Base-by-base conservation (phyloP, 2,329 filamentous ascomycete genomes). In the Incumbomyces lentus region DNA sequence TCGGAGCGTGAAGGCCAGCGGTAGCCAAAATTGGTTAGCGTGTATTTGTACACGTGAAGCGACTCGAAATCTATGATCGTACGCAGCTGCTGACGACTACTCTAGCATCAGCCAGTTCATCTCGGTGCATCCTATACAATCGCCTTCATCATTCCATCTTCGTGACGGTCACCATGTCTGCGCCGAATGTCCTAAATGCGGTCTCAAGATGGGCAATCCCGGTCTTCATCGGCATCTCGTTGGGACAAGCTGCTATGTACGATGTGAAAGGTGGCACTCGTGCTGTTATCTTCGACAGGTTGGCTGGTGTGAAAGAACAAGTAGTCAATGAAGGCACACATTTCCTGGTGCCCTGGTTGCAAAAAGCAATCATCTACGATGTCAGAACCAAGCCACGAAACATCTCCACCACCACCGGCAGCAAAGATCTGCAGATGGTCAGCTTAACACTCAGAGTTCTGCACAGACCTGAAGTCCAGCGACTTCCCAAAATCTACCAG, bases 341-440 rank as follows among this genome's bases (percentile, higher is more conserved):
- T 68, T 95, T 98, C 68, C 73, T 98, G 46, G 69, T 98, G 32
- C 92, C 92, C 6, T 98, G 92, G 92, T 71, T 98, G 64, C 92
- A 98, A 70, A 84, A 81, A 68, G 86, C 84, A 59, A 88, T 98
- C 70, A 75, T 94, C 65, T 98, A 94, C 66, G 92, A 98, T 72
- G 92, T 98, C 56, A 83, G 92, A 54, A 98, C 93, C 48, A 93
- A 94, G 77, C 92, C 92, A 52, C 79, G 92, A 64, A 96, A 95
- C 67, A 96, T 98, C 65, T 86, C 85, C 56, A 98, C 92, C 22
- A 98, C 92, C 18, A 98, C 92, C 11, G 92, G 92, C 49, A 90
- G 84, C 77, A 98, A 98, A 79, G 92, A 98, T 72, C 70, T 98
- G 75, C 92, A 98, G 74, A 98, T 98, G 92, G 92, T 98, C 62